phyloP scores from a whole-genome alignment of 2,329 filamentous ascomycete species.

The Colletotrichum navitas region DNA sequence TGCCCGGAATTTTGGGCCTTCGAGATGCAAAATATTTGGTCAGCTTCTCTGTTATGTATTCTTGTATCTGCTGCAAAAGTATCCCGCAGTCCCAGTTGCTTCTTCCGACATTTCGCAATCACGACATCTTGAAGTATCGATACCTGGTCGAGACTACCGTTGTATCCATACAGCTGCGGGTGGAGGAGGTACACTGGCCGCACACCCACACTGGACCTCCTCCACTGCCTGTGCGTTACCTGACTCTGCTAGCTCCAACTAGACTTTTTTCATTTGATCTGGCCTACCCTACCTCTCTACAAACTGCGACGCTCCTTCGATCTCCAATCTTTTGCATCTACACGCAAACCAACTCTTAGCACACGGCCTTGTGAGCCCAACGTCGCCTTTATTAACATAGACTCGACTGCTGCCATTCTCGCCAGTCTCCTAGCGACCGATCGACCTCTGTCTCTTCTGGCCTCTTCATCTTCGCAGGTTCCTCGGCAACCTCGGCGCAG shows the following conservation, averaged over 20 bases:
- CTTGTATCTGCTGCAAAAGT: not conserved
- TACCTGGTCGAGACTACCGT: not conserved
- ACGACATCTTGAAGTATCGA: not conserved
- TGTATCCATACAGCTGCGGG: not conserved
- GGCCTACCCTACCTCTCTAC: not conserved
- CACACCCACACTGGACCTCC: conserved; percentile 8
- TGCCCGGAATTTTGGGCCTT: conserved; percentile 6
- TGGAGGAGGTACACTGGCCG: not conserved
- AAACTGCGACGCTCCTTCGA: not conserved
- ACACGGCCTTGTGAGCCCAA: conserved; percentile 13
- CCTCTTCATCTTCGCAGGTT: not conserved
- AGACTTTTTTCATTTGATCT: conserved; percentile 11
- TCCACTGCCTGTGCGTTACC: conserved; percentile 17
- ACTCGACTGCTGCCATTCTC: not conserved
- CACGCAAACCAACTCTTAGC: conserved; percentile 11
- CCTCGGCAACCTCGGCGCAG: conserved; percentile 13
- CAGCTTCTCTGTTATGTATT: not conserved
- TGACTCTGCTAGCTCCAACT: conserved; percentile 28
- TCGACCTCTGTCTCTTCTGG: not conserved
- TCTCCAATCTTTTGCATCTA: conserved; percentile 7
- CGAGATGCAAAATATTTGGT: not conserved
- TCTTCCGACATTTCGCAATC: not conserved
- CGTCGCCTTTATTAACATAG: not conserved
- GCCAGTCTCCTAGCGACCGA: conserved; percentile 3
- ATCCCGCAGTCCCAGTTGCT: not conserved